Conservation (phyloP, 495 filamentous ascomycete genomes). For the Penicillium atrosanguineum region DNA sequence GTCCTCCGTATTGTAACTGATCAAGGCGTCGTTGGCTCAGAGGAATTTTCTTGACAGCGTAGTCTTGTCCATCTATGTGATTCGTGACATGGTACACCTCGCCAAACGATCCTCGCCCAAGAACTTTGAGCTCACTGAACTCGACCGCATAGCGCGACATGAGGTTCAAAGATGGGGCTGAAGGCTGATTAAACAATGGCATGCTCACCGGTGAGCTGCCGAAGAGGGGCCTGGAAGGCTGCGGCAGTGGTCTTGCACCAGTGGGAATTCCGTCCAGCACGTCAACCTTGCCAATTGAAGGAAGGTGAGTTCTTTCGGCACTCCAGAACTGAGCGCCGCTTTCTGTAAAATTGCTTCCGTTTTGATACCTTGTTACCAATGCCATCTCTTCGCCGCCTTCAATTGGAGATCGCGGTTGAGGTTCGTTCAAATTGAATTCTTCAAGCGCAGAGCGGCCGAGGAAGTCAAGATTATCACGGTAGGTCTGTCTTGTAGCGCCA, state of each 20-base stretch:
- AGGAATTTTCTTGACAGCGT: conserved; percentile 55
- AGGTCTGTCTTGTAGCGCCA: conserved; percentile 37
- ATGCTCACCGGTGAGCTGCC: conserved; percentile 38
- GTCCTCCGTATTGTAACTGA: conserved; percentile 43
- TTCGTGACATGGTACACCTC: conserved; percentile 53
- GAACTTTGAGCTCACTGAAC: conserved; percentile 40
- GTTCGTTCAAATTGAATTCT: conserved; percentile 29
- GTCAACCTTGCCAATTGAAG: conserved; percentile 17
- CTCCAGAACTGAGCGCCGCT: conserved; percentile 9
- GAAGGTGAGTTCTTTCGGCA: conserved; percentile 14
- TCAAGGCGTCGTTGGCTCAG: conserved; percentile 46
- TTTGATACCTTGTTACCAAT: conserved; percentile 15
- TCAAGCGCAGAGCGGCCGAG: conserved; percentile 39
- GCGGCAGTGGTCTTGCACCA: conserved; percentile 17
- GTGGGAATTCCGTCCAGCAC: conserved; percentile 25
- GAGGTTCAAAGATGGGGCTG: conserved; percentile 14
- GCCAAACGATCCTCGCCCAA: conserved; percentile 53
- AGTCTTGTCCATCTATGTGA: conserved; percentile 49
- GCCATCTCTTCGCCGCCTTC: conserved; percentile 21
- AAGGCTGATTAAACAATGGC: conserved; percentile 29
- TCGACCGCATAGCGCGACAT: conserved; percentile 44
- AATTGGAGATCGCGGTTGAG: conserved; percentile 13
- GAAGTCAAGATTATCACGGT: conserved; percentile 43
- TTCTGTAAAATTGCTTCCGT: conserved; percentile 5
- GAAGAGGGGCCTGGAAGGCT: conserved; percentile 26